These are phyloP conservation scores for Macrocybe sp. DNA, from an alignment of 1,284 basidiomycete species.

Conservation along the genomic window DNA sequence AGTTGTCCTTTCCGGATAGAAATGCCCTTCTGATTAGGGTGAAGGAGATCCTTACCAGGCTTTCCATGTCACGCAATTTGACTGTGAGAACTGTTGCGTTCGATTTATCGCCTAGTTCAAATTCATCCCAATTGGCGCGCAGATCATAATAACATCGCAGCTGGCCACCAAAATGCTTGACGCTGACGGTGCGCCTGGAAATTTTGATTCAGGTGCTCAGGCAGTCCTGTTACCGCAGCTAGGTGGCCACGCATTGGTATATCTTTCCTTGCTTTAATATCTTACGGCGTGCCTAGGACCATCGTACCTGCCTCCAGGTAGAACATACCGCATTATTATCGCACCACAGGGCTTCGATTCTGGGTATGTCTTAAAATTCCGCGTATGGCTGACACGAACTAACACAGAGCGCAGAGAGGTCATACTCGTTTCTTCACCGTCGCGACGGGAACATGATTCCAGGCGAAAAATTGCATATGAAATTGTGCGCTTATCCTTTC, in stretches of 20 bases:
- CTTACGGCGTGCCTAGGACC: constrained; percentile 21
- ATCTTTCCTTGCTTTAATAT: neutral
- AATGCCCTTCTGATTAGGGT: constrained; percentile 44
- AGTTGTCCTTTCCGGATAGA: constrained; percentile 32
- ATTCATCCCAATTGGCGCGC: constrained; percentile 5
- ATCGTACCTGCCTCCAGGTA: constrained; percentile 32
- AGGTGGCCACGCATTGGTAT: constrained; percentile 29
- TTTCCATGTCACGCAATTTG: constrained; percentile 43
- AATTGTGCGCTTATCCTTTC: constrained; percentile 7
- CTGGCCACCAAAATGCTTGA: constrained; percentile 62
- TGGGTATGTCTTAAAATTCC: constrained; percentile 22
- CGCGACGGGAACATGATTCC: constrained; percentile 11
- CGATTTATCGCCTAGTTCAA: constrained; percentile 2
- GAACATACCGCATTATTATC: constrained; percentile 30
- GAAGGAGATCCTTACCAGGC: constrained; percentile 46
- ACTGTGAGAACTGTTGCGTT: constrained; percentile 34
- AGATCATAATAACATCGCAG: constrained; percentile 67
- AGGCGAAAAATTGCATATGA: constrained; percentile 9
- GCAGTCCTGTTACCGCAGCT: constrained; percentile 62
- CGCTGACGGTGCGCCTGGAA: constrained; percentile 55
- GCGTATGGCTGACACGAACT: neutral
- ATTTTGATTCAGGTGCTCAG: constrained; percentile 55
- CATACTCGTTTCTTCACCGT: constrained; percentile 27
- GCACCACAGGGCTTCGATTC: constrained; percentile 25
- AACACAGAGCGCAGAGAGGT: constrained; percentile 13